These are phyloP conservation scores for Astrocystis sublimbata DNA, from an alignment of 495 filamentous ascomycete species.

Conservation along the genomic window DNA sequence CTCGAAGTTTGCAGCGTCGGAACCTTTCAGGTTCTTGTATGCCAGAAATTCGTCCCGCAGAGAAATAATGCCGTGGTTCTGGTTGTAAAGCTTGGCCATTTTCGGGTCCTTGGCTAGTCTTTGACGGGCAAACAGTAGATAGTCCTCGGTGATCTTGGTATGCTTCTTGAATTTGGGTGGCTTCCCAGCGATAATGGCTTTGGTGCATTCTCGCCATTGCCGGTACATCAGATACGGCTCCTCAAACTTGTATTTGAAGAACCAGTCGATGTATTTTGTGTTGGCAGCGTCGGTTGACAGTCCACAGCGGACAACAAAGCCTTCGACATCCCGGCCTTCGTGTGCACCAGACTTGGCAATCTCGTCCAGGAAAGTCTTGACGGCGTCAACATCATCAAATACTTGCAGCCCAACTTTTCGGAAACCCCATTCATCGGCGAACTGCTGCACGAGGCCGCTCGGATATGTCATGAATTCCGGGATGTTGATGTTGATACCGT, in stretches of 20 bases:
- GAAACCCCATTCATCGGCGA: slow-evolving; percentile 93
- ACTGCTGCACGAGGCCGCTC: slow-evolving; percentile 73
- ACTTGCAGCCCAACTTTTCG: slow-evolving; percentile 80
- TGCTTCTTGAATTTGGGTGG: slow-evolving; percentile 82
- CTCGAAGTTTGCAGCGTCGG: slow-evolving; percentile 60
- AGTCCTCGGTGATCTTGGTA: slow-evolving; percentile 84
- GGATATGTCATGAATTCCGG: slow-evolving; percentile 86
- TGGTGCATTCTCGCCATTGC: slow-evolving; percentile 97
- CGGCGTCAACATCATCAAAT: slow-evolving; percentile 69
- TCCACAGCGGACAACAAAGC: slow-evolving; percentile 93
- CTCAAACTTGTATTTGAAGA: slow-evolving; percentile 99
- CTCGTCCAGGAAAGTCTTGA: slow-evolving; percentile 76
- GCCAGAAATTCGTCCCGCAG: slow-evolving; percentile 84
- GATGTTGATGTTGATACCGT: slow-evolving; percentile 93
- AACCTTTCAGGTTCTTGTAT: slow-evolving; percentile 77
- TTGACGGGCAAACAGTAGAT: slow-evolving; percentile 75
- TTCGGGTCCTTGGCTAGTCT: slow-evolving; percentile 66
- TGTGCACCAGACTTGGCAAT: slow-evolving; percentile 85
- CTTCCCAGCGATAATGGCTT: slow-evolving; percentile 77
- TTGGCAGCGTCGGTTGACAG: slow-evolving; percentile 41
- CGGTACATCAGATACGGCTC: slow-evolving; percentile 98
- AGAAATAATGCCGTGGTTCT: slow-evolving; percentile 95
- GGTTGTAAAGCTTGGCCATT: slow-evolving; percentile 65
- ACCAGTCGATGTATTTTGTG: slow-evolving; percentile 76
- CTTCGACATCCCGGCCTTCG: slow-evolving; percentile 88